Conservation (phyloP, 2,329 filamentous ascomycete species). For the Talaromyces funiculosus region DNA sequence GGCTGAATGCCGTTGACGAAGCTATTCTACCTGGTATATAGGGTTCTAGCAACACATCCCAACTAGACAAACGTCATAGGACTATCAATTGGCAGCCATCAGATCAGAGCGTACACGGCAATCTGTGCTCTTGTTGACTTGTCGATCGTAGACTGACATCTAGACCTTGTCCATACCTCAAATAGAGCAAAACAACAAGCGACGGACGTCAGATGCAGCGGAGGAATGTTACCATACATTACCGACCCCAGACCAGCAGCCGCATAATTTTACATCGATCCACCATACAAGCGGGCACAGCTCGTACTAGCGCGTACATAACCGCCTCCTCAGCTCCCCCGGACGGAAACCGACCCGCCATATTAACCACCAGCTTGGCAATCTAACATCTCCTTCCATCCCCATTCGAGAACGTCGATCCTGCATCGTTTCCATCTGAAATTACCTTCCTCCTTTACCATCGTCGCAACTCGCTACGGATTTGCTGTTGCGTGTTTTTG, state of each 20-base stretch:
- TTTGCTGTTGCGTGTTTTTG: not conserved
- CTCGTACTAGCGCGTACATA: not conserved
- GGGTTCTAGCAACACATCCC: no score
- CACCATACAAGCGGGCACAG: not conserved
- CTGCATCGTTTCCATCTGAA: not conserved
- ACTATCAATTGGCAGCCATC: not conserved
- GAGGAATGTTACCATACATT: not conserved
- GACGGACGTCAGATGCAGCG: not conserved
- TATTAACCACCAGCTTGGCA: constrained; percentile 1
- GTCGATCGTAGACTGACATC: not conserved
- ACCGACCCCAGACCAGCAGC: not conserved
- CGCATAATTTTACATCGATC: not conserved
- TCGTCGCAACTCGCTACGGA: not conserved
- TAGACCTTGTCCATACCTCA: not conserved
- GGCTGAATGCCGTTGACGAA: no score
- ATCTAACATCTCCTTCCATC: not conserved
- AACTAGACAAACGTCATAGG: not conserved
- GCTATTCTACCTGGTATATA: not conserved
- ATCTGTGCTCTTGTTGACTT: no score
- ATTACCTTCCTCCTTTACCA: not conserved
- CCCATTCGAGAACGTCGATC: constrained; percentile 3
- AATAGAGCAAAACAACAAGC: not conserved
- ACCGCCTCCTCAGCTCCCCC: not conserved
- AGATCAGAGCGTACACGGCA: not conserved
- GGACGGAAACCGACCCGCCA: not conserved